Evolutionary conservation across 2,329 filamentous ascomycete genomes (phyloP), one percentile per base, ranked within the genome.

Genomic region (Penicillium sp.): DNA sequence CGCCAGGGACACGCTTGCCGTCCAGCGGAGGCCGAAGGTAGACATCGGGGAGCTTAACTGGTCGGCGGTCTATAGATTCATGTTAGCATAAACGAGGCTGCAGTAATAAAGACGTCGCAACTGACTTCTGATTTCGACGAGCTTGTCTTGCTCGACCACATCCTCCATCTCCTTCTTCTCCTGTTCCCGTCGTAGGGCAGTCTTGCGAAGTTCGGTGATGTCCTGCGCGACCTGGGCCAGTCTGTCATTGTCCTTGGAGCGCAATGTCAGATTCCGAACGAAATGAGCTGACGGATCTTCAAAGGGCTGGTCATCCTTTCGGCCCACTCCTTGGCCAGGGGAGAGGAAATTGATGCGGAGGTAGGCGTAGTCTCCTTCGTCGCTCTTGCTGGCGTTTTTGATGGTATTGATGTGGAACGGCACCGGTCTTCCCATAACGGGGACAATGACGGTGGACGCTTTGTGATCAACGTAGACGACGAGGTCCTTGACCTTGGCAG

Each of bases 121-220:
- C 83, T 74, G 75, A 89, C 87, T 95, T 76, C 93, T 80, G 58
- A 97, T 90, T 65, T 96, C 90, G 57, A 94, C 77, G 42, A 98
- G 81, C 74, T 98, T 98, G 67, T 98, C 93, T 69, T 98, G 93
- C 70, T 97, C 93, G 5, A 98, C 90, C 18, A 98, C 93, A 69
- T 98, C 93, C 67, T 98, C 93, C 86, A 98, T 86, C 60, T 98
- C 91, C 74, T 98, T 98, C 81, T 97, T 96, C 71, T 96, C 91
- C 62, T 96, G 90, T 69, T 98, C 93, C 60, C 89, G 87, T 70
- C 95, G 90, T 34, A 88, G 81, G 4, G 87, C 84, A 58, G 91
- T 88, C 66, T 93, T 95, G 75, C 96, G 95, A 76, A 98, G 85
- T 63, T 96, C 93, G 9, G 89, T 91, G 60, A 98, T 97, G 63